phyloP scores from a whole-genome alignment of 148 eudicot genomes.

The Camellia granthamiana region DNA sequence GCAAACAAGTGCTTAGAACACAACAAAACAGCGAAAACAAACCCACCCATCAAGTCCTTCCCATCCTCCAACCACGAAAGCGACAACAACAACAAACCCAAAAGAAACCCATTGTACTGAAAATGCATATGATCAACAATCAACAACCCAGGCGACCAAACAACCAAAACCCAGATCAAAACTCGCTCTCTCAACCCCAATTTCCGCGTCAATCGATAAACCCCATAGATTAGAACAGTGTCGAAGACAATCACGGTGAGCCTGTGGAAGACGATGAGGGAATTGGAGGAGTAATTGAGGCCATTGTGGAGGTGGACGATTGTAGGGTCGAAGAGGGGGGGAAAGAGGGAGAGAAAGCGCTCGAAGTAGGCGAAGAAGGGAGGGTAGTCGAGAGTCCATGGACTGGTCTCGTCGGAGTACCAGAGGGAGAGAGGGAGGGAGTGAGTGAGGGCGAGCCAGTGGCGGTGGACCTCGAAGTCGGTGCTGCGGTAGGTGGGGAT shows the following conservation, averaged over 20 bases:
- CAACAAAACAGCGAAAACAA: constrained; percentile 71
- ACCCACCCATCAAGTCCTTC: constrained; percentile 81
- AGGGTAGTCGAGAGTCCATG: constrained; percentile 97
- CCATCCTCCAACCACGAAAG: constrained; percentile 65
- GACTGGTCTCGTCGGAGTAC: constrained; percentile 72
- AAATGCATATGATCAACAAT: constrained; percentile 94
- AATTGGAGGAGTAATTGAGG: constrained; percentile 45
- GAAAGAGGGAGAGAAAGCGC: constrained; percentile 55
- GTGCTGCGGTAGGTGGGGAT: constrained; percentile 87
- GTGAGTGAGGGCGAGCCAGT: constrained; percentile 87
- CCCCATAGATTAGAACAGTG: constrained; percentile 34
- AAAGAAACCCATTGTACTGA: constrained; percentile 91
- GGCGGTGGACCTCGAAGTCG: constrained; percentile 93
- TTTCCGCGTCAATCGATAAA: constrained; percentile 40
- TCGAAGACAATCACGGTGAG: constrained; percentile 59
- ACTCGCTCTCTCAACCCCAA: constrained; percentile 29
- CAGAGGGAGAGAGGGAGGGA: constrained; percentile 65
- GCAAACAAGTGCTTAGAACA: constrained; percentile 93
- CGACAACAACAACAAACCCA: constrained; percentile 71
- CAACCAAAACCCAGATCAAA: constrained; percentile 71
- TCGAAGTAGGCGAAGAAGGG: constrained; percentile 89
- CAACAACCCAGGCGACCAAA: constrained; percentile 75
- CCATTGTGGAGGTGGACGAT: constrained; percentile 51
- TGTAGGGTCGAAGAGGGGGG: constrained; percentile 54
- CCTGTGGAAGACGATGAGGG: constrained; percentile 54